phyloP scores from a whole-genome alignment of 805 yeast species.

The Candida sphagnicola region DNA sequence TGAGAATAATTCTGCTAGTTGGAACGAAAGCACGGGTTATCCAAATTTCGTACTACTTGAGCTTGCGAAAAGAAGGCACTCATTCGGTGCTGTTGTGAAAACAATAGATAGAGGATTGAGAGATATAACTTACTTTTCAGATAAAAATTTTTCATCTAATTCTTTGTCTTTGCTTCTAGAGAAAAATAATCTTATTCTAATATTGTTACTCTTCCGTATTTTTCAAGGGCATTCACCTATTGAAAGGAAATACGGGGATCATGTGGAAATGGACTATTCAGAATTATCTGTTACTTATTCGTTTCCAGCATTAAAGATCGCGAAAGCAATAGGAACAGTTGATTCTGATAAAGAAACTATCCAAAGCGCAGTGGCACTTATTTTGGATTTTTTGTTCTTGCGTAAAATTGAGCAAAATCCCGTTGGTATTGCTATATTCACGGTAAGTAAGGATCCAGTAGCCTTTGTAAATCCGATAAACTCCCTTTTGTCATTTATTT shows the following conservation, averaged over 20 bases:
- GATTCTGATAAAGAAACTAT: constrained; percentile 11
- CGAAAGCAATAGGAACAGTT: constrained; percentile 29
- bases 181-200: constrained; percentile 34
- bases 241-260: constrained; percentile 61
- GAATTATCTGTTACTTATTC: constrained; percentile 48
- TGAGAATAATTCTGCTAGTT: constrained; percentile 33
- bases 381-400: constrained; percentile 24
- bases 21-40: constrained; percentile 32
- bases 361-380: constrained; percentile 26
- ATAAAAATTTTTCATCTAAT: constrained; percentile 16
- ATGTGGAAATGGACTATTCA: constrained; percentile 55
- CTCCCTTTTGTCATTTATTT: constrained; percentile 47
- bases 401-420: constrained; percentile 19
- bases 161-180: constrained; percentile 20
- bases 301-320: constrained; percentile 39
- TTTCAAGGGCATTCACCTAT: constrained; percentile 60
- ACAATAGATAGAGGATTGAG: constrained; percentile 29
- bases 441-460: constrained; percentile 46
- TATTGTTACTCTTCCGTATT: constrained; percentile 45
- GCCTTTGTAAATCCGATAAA: constrained; percentile 61
- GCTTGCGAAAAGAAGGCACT: constrained; percentile 6
- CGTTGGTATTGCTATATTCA: constrained; percentile 30
- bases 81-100: constrained; percentile 20
- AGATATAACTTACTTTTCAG: constrained; percentile 24
- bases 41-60: constrained; percentile 25